These are phyloP conservation scores for Yamadazyma buinensis DNA, from an alignment of 1,139 yeast species.

Conservation along the genomic window DNA sequence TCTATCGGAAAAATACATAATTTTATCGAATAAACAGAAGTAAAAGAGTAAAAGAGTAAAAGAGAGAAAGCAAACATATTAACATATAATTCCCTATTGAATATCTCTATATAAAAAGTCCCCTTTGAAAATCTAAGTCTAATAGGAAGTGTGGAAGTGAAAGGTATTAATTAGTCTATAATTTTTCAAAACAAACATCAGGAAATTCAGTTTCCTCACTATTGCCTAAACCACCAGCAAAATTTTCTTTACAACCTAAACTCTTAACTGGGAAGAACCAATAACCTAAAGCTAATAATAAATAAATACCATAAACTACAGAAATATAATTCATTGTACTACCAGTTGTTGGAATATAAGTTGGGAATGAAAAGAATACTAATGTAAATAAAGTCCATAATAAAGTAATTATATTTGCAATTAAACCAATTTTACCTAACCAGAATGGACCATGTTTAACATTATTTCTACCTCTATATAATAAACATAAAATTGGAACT, in stretches of 20 bases:
- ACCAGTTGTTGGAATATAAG: constrained; percentile 58
- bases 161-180: constrained; percentile 53
- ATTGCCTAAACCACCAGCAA: constrained; percentile 44
- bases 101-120: too few species aligned
- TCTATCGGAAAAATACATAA: too few species aligned
- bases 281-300: constrained; percentile 49
- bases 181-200: constrained; percentile 33
- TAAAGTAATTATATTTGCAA: constrained; percentile 53
- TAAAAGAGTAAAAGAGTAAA: too few species aligned
- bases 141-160: too few species aligned
- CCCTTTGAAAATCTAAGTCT: too few species aligned
- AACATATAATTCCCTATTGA: too few species aligned
- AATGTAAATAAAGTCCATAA: constrained; percentile 59
- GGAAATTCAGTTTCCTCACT: constrained; percentile 46
- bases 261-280: constrained; percentile 52
- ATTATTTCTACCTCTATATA: constrained; percentile 54
- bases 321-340: constrained; percentile 68
- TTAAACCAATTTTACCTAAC: constrained; percentile 55
- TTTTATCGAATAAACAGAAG: too few species aligned
- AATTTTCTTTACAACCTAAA: constrained; percentile 35
- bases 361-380: constrained; percentile 67
- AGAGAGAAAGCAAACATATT: too few species aligned
- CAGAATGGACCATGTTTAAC: constrained; percentile 65
- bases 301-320: constrained; percentile 49
- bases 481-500: constrained; percentile 47